Evolutionary conservation across 1,139 yeast genomes (phyloP).

Genomic region (Taphrina wiesneri): DNA sequence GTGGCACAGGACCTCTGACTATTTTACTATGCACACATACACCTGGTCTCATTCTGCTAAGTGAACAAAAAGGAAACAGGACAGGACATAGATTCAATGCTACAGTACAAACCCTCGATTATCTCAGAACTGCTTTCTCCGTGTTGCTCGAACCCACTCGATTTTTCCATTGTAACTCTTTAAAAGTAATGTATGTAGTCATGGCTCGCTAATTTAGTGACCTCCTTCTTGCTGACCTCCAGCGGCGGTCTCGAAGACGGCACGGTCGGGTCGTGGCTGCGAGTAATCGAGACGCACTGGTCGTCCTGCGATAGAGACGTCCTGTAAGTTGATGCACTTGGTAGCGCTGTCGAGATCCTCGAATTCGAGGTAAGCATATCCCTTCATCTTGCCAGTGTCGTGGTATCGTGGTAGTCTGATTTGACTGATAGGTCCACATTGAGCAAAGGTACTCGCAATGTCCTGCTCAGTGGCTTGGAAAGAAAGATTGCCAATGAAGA

Average conservation of each 20-base stretch:
- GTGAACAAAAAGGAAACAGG: background rate
- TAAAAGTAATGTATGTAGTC: background rate
- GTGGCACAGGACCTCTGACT: no score
- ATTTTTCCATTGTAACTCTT: background rate
- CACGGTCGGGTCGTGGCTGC: constrained; percentile 64
- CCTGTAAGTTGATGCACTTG: constrained; percentile 86
- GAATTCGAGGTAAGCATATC: constrained; percentile 91
- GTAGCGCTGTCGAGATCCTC: constrained; percentile 74
- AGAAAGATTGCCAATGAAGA: constrained; percentile 94
- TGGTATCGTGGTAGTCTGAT: constrained; percentile 96
- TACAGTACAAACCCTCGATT: constrained; percentile 4
- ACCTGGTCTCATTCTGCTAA: background rate
- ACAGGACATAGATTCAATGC: constrained; percentile 10
- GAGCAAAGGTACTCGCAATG: constrained; percentile 83
- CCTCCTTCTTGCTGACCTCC: constrained; percentile 4
- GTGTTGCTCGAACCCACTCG: background rate
- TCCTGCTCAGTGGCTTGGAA: constrained; percentile 96
- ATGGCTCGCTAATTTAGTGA: background rate
- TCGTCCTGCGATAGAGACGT: constrained; percentile 94
- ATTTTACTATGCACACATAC: no score
- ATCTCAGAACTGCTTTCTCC: background rate
- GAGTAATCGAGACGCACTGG: constrained; percentile 92
- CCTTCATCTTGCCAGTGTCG: constrained; percentile 90
- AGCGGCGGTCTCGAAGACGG: constrained; percentile 15
- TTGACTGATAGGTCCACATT: constrained; percentile 72